Evolutionary conservation across 345 rosid species (phyloP), one percentile per base, ranked within the genome.

Genomic region (Anastatica hierochuntica): DNA sequence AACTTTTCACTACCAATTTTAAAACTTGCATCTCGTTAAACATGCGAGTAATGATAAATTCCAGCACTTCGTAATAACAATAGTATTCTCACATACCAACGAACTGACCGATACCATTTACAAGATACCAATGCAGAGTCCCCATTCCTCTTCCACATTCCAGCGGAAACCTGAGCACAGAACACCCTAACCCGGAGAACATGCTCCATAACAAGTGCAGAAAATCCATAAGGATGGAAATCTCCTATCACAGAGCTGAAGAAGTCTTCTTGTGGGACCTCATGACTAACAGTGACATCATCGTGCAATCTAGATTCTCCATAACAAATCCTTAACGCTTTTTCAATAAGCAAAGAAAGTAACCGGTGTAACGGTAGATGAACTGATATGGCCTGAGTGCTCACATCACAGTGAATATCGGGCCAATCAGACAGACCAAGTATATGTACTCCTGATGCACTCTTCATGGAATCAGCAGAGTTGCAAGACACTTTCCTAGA

Each of bases 141-240:
- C 45, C 80, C 95, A 69, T 92, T 87, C 83, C 73, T 92, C 63
- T 74, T 80, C 98, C 98, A 92, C 96, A 88, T 84, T 72, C 95
- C 95, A 61, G 95, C 94, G 50, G 66, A 78, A 64, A 92, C 86
- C 60, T 92, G 77, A 18, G 98, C 84, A 73, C 86, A 85, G 55
- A 92, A 92, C 19, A 79, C 98, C 80, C 94, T 81, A 58, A 78
- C 70, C 42, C 84, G 98, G 40, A 92, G 66, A 51, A 90, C 88
- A 73, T 88, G 88, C 77, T 88, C 98, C 96, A 88, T 84, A 56
- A 79, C 62, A 60, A 74, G 79, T 5, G 85, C 90, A 53, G 96
- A 78, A 76, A 92, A 92, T 38, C 96, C 96, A 47, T 2, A 26
- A 3, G 96, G 95, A 53, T 83, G 83, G 76, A 79, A 82, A 30